A percentile compares a stretch with the other conserved stretches of the same genome.
Conservation (phyloP, 352 stramenopile species). For the Globisporangium nodosum region DNA sequence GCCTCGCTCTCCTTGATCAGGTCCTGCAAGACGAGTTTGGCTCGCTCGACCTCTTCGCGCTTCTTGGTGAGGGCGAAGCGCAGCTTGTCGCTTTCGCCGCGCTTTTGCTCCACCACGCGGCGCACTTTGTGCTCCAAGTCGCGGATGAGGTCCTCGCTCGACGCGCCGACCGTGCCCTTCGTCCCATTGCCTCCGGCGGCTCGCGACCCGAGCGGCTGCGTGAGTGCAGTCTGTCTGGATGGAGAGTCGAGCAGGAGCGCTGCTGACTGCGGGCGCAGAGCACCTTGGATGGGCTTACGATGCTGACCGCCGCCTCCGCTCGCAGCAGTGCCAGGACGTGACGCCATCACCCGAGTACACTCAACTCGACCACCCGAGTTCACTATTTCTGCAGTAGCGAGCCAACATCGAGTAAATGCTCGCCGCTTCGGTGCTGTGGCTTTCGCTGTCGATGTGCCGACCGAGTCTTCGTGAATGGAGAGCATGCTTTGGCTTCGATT, state of each 20-base stretch:
- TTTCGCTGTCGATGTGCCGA: too few species aligned
- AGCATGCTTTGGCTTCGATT: too few species aligned
- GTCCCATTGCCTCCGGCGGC: neutral
- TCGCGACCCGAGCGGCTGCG: constrained; percentile 8
- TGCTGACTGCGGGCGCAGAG: constrained; percentile 33
- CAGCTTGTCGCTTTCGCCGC: constrained; percentile 69
- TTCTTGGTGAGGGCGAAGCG: constrained; percentile 61
- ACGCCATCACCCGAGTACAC: neutral
- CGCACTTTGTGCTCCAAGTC: constrained; percentile 72
- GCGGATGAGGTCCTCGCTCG: constrained; percentile 72
- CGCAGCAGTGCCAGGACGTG: constrained; percentile 5
- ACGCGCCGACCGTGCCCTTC: constrained; percentile 46
- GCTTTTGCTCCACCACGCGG: constrained; percentile 78
- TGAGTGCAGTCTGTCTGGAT: constrained; percentile 1
- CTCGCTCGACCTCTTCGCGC: constrained; percentile 55
- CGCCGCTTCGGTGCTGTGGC: too few species aligned
- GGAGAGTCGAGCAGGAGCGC: constrained; percentile 19
- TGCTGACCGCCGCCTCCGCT: neutral
- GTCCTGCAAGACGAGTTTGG: constrained; percentile 62
- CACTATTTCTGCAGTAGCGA: neutral
- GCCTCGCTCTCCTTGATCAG: constrained; percentile 74
- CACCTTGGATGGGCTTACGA: constrained; percentile 22
- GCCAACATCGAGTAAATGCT: neutral
- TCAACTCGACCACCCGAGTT: neutral
- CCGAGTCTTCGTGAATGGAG: too few species aligned